Percentiles rank a stretch among this genome's conserved stretches.
These are phyloP conservation scores for Eucommia ulmoides DNA, from an alignment of 257 asterid genomes.

Conservation along the genomic window DNA sequence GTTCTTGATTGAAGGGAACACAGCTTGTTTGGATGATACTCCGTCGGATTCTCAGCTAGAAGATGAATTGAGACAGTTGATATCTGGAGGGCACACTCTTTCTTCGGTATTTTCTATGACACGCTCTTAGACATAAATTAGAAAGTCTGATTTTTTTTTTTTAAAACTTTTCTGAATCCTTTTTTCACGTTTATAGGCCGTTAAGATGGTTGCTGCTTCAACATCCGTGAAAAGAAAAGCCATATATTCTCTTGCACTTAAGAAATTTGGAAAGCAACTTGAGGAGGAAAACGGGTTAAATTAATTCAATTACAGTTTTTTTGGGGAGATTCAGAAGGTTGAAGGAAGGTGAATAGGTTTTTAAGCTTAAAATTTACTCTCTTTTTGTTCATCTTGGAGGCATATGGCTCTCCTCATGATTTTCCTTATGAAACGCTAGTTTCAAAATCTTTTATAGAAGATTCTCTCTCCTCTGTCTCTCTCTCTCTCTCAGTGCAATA, in stretches of 20 bases:
- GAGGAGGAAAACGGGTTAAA: conserved; percentile 20
- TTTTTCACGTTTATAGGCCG: conserved; percentile 52
- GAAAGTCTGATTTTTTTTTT: background rate
- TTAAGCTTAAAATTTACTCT: background rate
- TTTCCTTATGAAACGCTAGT: no score
- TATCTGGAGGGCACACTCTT: conserved; percentile 68
- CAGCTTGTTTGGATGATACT: conserved; percentile 26
- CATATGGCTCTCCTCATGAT: no score
- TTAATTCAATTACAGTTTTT: conserved; percentile 4
- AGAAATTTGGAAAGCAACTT: conserved; percentile 50
- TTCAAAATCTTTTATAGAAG: no score
- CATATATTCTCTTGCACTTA: conserved; percentile 55
- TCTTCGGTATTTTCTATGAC: conserved; percentile 44
- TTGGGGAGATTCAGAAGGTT: no score
- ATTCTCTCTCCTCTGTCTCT: no score
- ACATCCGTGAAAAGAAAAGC: conserved; percentile 47
- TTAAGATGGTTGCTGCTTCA: conserved; percentile 74
- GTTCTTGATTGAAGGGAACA: conserved; percentile 66
- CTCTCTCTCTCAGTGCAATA: no score
- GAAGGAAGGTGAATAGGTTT: background rate
- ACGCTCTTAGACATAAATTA: background rate
- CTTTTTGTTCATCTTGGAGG: no score
- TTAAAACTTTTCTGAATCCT: background rate
- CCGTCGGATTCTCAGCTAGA: conserved; percentile 71
- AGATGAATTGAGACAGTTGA: conserved; percentile 52